Base-by-base conservation (phyloP, 148 eudicot genomes). In the Gaultheria prostrata region DNA sequence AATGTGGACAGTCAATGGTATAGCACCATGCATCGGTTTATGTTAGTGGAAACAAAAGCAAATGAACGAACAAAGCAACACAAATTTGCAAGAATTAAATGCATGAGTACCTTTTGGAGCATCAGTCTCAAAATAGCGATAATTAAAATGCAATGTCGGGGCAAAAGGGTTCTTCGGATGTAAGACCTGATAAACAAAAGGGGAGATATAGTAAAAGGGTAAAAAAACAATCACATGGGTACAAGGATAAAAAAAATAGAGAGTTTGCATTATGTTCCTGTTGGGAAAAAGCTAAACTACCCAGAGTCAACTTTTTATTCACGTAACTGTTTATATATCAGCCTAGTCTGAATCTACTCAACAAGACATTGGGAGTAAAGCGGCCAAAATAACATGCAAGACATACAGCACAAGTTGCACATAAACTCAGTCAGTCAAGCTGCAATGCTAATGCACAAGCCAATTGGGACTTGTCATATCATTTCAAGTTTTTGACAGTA, bases 131-230 rank as follows among this genome's bases (percentile, higher is more conserved):
- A 97, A 97, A 84, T 97, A 97, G 24, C 98, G 95, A 89, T 97
- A 97, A 85, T 97, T 97, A 85, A 97, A 97, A 87, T 97, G 99
- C 89, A 97, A 86, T 54, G 99, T 97, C 69, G 98, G 99, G 50
- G 99, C 99, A 91, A 94, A 97, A 20, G 99, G 98, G 28, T 97
- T 97, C 86, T 97, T 92, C 13, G 99, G 99, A 87, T 97, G 99
- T 90, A 94, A 87, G 83, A 97, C 99, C 99, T 97, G 89, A 28
- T 76, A 73, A 72, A 17, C 18, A 50, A 78, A 50, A 69, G 45
- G 49, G 71, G 43, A 9, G 61, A 46, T 9, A 69, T 35, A 32
- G 1, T 30, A 18, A 30, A 28, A 14, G 4, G 50, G 30, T 3
- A 5, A 57, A 8, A 9, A 20, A 33, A 6, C 24, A 46, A 63